These are phyloP conservation scores for Helicocarpus griseus DNA, from an alignment of 2,329 filamentous ascomycete genomes.

Conservation along the genomic window DNA sequence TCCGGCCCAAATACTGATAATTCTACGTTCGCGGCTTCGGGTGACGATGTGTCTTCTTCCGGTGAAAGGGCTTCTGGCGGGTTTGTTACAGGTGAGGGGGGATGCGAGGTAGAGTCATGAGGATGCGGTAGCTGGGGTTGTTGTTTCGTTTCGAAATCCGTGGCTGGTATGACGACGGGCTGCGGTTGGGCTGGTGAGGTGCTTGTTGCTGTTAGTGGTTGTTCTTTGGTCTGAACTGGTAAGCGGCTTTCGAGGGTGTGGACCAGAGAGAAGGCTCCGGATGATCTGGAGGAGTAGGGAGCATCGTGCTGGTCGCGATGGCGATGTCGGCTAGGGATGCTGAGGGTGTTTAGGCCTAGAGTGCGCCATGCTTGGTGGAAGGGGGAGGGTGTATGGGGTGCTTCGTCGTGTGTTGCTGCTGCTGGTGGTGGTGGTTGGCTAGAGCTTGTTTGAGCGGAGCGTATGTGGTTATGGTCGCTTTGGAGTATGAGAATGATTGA, in stretches of 20 bases:
- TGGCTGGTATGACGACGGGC: too few relatives aligned
- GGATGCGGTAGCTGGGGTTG: background rate
- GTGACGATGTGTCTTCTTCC: background rate
- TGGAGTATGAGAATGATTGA: background rate
- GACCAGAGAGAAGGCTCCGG: background rate
- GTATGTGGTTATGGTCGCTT: background rate
- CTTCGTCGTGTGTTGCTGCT: background rate
- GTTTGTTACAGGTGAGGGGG: background rate
- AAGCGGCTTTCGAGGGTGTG: background rate
- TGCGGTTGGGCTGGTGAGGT: background rate
- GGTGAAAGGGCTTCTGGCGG: background rate
- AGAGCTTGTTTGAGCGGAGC: background rate
- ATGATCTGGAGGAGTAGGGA: background rate
- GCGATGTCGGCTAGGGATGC: background rate
- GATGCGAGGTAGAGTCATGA: too few relatives aligned
- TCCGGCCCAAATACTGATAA: background rate
- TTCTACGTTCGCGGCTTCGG: background rate
- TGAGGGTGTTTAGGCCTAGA: constrained; percentile 1
- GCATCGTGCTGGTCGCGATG: too few relatives aligned
- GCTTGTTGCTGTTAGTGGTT: background rate
- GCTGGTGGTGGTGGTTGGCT: too few relatives aligned
- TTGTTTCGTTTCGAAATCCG: too few relatives aligned
- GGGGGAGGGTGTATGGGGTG: background rate
- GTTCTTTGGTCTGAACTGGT: background rate
- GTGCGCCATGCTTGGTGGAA: background rate